These are phyloP conservation scores for Hypericum androsaemum DNA, from an alignment of 345 rosid genomes.

Conservation along the genomic window DNA sequence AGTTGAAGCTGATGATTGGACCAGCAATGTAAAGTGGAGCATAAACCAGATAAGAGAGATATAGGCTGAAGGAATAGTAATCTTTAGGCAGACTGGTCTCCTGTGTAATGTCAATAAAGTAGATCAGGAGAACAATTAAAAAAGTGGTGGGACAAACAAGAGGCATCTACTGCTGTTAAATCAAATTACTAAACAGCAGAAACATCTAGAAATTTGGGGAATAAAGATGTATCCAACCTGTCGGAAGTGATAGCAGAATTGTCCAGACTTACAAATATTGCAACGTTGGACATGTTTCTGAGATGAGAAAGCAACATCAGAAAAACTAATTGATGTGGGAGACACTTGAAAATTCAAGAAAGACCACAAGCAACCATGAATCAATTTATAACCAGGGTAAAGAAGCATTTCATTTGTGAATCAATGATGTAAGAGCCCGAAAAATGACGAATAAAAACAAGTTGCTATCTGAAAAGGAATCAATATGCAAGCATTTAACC, in stretches of 20 bases:
- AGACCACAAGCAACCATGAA: too few species aligned
- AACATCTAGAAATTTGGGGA: too few species aligned
- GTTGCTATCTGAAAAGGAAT: too few species aligned
- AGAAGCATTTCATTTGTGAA: not conserved
- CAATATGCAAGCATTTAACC: too few species aligned
- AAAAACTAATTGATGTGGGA: conserved; percentile 1
- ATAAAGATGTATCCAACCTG: conserved; percentile 34
- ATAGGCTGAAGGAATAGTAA: conserved; percentile 36
- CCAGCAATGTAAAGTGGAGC: conserved; percentile 91
- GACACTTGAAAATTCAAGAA: too few species aligned
- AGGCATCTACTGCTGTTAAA: not conserved
- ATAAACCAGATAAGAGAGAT: conserved; percentile 78
- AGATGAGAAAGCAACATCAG: conserved; percentile 14
- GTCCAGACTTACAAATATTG: conserved; percentile 46
- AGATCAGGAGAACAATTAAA: conserved; percentile 3
- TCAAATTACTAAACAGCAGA: too few species aligned
- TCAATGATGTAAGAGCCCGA: too few species aligned
- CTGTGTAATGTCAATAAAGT: conserved; percentile 29
- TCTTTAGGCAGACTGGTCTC: conserved; percentile 41
- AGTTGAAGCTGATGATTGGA: conserved; percentile 83
- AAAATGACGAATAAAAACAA: too few species aligned
- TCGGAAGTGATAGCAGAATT: conserved; percentile 40
- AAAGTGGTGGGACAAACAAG: conserved; percentile 7
- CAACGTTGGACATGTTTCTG: conserved; percentile 60
- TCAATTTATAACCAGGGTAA: not conserved